Conservation (phyloP, 495 filamentous ascomycete genomes). For the Hypoxylon subgilvum region DNA sequence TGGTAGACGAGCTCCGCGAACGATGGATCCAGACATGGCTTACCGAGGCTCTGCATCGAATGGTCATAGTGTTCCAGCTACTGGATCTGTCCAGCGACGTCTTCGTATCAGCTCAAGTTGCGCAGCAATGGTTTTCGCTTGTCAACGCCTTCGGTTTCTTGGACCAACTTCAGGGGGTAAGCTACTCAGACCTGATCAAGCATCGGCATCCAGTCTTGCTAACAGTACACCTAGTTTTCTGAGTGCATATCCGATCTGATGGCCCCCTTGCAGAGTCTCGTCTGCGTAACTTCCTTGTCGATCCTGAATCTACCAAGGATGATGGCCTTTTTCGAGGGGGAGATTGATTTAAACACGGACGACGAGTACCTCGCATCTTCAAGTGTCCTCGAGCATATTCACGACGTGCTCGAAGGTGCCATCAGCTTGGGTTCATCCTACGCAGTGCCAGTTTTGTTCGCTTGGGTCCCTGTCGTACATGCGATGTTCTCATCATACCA, state of each 20-base stretch:
- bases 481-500: constrained; percentile 66
- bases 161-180: constrained; percentile 62
- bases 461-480: constrained; percentile 79
- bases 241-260: constrained; percentile 59
- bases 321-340: constrained; percentile 50
- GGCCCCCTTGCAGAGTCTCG: constrained; percentile 67
- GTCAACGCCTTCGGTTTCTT: constrained; percentile 70
- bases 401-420: constrained; percentile 63
- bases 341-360: constrained; percentile 47
- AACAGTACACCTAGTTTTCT: constrained; percentile 36
- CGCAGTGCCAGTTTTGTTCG: constrained; percentile 71
- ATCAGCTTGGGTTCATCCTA: constrained; percentile 49
- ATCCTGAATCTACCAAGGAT: constrained; percentile 70
- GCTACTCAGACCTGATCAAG: constrained; percentile 28
- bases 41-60: constrained; percentile 71
- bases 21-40: constrained; percentile 68
- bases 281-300: constrained; percentile 73
- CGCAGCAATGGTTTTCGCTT: constrained; percentile 73
- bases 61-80: constrained; percentile 75
- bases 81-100: constrained; percentile 62
- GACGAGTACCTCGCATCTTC: constrained; percentile 67
- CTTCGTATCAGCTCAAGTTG: constrained; percentile 63
- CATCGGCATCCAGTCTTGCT: constrained; percentile 22
- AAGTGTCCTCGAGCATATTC: constrained; percentile 67
- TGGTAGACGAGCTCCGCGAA: constrained; percentile 59